These are phyloP conservation scores for Piromyces sp. DNA, from an alignment of 192 early-diverging fungal species.

Conservation along the genomic window DNA sequence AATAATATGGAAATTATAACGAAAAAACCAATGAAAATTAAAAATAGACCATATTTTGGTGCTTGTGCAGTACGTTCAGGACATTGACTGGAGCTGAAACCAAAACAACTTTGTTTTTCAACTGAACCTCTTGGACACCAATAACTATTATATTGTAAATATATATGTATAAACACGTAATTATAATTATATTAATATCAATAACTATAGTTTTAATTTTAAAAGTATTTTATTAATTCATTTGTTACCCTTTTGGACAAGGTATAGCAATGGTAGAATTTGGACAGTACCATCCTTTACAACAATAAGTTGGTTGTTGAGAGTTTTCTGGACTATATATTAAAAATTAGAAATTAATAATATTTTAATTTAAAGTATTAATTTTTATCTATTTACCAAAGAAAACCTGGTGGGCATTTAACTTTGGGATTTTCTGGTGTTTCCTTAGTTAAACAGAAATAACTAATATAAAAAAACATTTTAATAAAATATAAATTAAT, in stretches of 20 bases:
- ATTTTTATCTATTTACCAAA: not conserved
- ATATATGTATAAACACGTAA: not conserved
- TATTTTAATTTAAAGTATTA: not conserved
- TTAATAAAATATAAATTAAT: too few relatives aligned
- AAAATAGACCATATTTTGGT: not conserved
- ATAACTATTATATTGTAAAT: not conserved
- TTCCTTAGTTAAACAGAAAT: not conserved
- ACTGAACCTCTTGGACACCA: not conserved
- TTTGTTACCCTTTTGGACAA: not conserved
- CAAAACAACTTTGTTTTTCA: not conserved
- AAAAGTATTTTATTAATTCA: too few relatives aligned
- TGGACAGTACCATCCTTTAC: slow-evolving; percentile 33
- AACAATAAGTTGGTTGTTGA: slow-evolving; percentile 41
- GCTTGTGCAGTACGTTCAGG: not conserved
- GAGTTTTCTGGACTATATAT: slow-evolving; percentile 21
- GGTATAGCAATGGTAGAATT: not conserved
- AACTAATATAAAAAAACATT: not conserved
- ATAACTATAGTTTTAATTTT: too few relatives aligned
- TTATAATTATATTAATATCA: too few relatives aligned
- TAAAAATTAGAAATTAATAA: too few relatives aligned
- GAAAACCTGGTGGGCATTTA: not conserved
- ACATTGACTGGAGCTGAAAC: not conserved
- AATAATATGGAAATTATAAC: not conserved
- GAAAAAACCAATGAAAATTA: not conserved
- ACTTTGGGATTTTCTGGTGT: not conserved